Evolutionary conservation across 148 eudicot species (phyloP), one percentile per base, ranked within the genome.

Genomic region (Hydrangea macrophylla): DNA sequence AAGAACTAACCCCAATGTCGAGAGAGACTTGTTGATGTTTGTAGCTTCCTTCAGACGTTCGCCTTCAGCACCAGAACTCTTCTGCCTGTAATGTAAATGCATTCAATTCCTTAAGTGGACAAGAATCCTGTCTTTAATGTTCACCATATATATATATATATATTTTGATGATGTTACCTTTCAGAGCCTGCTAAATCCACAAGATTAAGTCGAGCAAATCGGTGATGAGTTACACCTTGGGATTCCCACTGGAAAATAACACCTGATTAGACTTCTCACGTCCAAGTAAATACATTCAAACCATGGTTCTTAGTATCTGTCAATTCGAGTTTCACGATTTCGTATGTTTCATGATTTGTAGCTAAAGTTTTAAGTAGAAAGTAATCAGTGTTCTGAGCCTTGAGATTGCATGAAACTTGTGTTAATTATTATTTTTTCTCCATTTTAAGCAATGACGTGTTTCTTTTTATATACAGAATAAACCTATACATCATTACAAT

Each of bases 61-160:
- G 58, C 99, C 99, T 85, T 94, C 99, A 30, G 99, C 99, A 57
- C 99, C 99, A 65, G 99, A 94, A 73, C 96, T 94, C 81, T 94
- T 94, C 74, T 94, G 99, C 92, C 99, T 94, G 70, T 31, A 48
- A 55, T 39, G 60, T 22, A 37, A 25, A 58, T 32, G 39, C 65
- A 40, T 66, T 33, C 30, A 48, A 48, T 51, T 32, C 35, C n/a
- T 28, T 26, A 27, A 22, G 24, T 18, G 31, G 25, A 56, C 23
- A 42, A 8, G 13, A 20, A 35, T 24, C 15, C 6, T 37, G 44
- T 9, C 45, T 40, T 7, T 11, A 64, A 17, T 17, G 30, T 25
- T 48, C 30, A 44, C 20, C 10, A 36, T 39, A 20, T 45, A 15
- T 33, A 62, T 25, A n/a, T n/a, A n/a, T n/a, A n/a, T n/a, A n/a